Evolutionary conservation across 176 grass and related monocot species (phyloP).

Genomic region (Rhynchospora breviuscula): DNA sequence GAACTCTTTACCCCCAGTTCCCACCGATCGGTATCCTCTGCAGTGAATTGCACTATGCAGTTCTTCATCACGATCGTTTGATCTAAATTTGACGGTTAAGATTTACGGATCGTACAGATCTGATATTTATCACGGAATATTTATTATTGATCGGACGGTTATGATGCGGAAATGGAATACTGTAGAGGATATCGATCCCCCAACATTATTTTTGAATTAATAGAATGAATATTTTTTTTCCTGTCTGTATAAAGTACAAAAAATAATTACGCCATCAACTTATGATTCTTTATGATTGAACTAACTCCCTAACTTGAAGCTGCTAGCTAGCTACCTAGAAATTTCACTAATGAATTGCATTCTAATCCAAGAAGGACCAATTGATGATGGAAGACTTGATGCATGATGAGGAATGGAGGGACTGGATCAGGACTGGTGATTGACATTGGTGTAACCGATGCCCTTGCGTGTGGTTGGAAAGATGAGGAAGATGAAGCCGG

Average conservation of each 20-base stretch:
- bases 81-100: too few relatives aligned
- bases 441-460: constrained; percentile 27
- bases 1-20: background rate
- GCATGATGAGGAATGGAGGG: background rate
- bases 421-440: background rate
- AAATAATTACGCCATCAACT: background rate
- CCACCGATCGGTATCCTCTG: too few relatives aligned
- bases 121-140: too few relatives aligned
- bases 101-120: too few relatives aligned
- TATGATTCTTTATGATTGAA: background rate
- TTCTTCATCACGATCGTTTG: too few relatives aligned
- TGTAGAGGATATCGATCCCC: background rate
- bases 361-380: background rate
- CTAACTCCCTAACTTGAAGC: background rate
- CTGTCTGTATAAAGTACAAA: background rate
- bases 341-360: background rate
- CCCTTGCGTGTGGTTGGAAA: constrained; percentile 42
- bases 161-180: too few relatives aligned
- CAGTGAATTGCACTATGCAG: too few relatives aligned
- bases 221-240: background rate
- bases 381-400: background rate
- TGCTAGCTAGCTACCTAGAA: background rate
- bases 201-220: background rate
- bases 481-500: constrained; percentile 41
- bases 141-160: too few relatives aligned